Conservation (phyloP, 352 stramenopile genomes). For the Elongisporangium anandrum region DNA sequence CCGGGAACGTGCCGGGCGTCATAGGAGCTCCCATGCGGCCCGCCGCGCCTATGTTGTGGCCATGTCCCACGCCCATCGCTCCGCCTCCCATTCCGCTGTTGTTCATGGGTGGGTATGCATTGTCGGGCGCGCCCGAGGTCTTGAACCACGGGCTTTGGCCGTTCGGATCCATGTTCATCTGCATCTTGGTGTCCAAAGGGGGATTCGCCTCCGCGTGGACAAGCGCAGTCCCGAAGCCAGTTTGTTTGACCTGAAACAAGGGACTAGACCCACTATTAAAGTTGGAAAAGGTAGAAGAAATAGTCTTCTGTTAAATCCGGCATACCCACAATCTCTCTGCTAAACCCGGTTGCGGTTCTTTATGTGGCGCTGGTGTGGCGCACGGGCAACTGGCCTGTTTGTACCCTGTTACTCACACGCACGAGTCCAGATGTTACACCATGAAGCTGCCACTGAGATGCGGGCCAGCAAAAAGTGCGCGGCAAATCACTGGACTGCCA, state of each 20-base stretch:
- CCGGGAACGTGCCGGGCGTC: constrained; percentile 13
- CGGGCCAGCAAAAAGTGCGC: not conserved
- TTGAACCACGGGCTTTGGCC: constrained; percentile 70
- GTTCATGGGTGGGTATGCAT: constrained; percentile 32
- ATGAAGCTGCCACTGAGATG: not conserved
- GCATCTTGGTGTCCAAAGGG: constrained; percentile 29
- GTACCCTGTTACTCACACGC: not conserved
- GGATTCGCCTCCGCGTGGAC: not conserved
- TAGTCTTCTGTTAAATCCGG: no score
- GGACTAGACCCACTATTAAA: not conserved
- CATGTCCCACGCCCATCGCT: constrained; percentile 5
- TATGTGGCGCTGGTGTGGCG: not conserved
- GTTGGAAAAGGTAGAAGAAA: no score
- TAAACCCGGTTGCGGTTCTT: not conserved
- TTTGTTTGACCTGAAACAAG: not conserved
- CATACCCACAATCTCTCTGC: not conserved
- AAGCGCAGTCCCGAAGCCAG: not conserved
- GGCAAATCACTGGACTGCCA: not conserved
- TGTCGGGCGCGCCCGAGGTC: constrained; percentile 19
- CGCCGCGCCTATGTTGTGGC: not conserved
- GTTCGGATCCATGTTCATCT: constrained; percentile 81
- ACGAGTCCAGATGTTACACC: not conserved
- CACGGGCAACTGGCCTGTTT: not conserved
- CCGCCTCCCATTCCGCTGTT: constrained; percentile 2
- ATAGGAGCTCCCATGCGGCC: constrained; percentile 8